Evolutionary conservation across 1,139 yeast genomes (phyloP).

Genomic region (Saccharomyces hybrid): DNA sequence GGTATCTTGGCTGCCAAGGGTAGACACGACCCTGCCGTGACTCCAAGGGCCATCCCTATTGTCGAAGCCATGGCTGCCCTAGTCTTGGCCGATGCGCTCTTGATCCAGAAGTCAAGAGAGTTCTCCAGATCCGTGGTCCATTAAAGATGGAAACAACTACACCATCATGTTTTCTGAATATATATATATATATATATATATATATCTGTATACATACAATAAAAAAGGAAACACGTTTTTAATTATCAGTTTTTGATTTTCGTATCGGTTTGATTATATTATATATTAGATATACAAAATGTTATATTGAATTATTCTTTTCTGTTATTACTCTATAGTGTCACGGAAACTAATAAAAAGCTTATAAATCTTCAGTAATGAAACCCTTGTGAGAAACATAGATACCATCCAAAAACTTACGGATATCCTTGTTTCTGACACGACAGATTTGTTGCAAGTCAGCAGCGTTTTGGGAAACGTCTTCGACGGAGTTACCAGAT

Average conservation of each 20-base stretch:
- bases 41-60: conserved; percentile 96
- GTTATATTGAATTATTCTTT: not conserved
- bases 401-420: conserved; percentile 99
- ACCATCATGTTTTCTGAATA: too few relatives aligned
- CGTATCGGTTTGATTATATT: not conserved
- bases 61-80: conserved; percentile 97
- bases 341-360: conserved; percentile 78
- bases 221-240: too few relatives aligned
- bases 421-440: conserved; percentile 99
- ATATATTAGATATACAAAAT: not conserved
- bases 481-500: conserved; percentile 95
- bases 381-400: conserved; percentile 96
- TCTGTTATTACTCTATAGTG: not conserved
- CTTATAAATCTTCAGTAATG: conserved; percentile 43
- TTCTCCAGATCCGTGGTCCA: conserved; percentile 24
- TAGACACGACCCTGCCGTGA: conserved; percentile 96
- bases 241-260: not conserved
- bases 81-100: conserved; percentile 75
- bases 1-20: conserved; percentile 94
- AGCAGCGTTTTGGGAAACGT: conserved; percentile 97
- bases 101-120: conserved; percentile 83
- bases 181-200: too few relatives aligned
- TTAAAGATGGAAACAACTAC: conserved; percentile 1
- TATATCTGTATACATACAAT: too few relatives aligned
- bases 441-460: conserved; percentile 97